phyloP scores from a whole-genome alignment of 257 asterid genomes.

The Salvia splendens region DNA sequence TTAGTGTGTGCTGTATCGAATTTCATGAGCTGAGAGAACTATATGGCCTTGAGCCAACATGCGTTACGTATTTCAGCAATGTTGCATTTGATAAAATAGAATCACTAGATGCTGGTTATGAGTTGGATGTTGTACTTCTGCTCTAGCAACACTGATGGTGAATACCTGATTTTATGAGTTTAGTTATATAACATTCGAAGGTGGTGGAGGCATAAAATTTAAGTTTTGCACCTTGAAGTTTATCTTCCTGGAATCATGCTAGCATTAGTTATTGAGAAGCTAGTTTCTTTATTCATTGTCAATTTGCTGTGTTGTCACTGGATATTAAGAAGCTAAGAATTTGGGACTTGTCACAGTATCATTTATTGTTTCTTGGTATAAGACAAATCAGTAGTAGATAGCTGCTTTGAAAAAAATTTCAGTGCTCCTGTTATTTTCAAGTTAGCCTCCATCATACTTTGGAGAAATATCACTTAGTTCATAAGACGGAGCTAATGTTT shows the following conservation, averaged over 20 bases:
- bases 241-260: neutral
- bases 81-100: neutral
- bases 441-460: neutral
- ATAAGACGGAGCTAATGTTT: neutral
- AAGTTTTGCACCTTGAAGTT: neutral
- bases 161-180: constrained; percentile 2
- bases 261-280: neutral
- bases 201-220: neutral
- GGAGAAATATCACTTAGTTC: constrained; percentile 10
- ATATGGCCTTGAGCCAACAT: constrained; percentile 6
- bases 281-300: neutral
- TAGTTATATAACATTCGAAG: neutral
- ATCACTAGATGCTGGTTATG: neutral
- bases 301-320: neutral
- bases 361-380: neutral
- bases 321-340: neutral
- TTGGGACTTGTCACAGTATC: neutral
- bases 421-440: neutral
- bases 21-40: neutral
- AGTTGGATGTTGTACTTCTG: neutral
- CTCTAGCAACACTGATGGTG: neutral
- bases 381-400: neutral
- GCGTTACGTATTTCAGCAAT: neutral
- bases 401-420: neutral
- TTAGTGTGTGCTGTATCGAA: neutral